phyloP scores from a whole-genome alignment of 2,329 filamentous ascomycete genomes.

The Pseudogymnoascus sp. region DNA sequence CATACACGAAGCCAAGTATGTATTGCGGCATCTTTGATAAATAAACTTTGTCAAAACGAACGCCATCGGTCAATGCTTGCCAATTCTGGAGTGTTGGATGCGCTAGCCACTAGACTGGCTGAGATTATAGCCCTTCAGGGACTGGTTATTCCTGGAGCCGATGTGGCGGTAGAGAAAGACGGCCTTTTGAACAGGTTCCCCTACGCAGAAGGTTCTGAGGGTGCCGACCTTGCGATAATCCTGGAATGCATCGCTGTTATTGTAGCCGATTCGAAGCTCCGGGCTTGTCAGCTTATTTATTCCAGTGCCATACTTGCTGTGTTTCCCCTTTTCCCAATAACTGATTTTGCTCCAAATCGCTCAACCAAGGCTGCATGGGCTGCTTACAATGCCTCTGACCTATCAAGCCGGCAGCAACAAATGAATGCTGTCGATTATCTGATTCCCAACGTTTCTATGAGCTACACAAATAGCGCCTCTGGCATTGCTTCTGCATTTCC shows the following conservation, averaged over 20 bases:
- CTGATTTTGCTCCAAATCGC: constrained; percentile 43
- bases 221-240: constrained; percentile 56
- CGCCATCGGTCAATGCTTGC: constrained; percentile 63
- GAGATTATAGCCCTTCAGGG: constrained; percentile 61
- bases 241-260: constrained; percentile 71
- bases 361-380: constrained; percentile 44
- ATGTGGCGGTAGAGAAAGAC: constrained; percentile 40
- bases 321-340: constrained; percentile 45
- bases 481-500: constrained; percentile 17
- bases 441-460: constrained; percentile 37
- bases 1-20: constrained; percentile 53
- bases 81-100: constrained; percentile 66
- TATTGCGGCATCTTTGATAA: constrained; percentile 49
- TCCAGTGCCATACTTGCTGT: constrained; percentile 62
- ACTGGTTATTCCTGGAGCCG: constrained; percentile 58
- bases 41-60: constrained; percentile 57
- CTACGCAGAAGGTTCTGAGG: constrained; percentile 45
- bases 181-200: constrained; percentile 52
- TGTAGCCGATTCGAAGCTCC: constrained; percentile 68
- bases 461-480: constrained; percentile 38
- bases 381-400: constrained; percentile 44
- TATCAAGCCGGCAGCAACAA: constrained; percentile 27
- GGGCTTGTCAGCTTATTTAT: constrained; percentile 62
- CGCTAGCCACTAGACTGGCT: constrained; percentile 65
- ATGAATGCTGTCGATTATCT: constrained; percentile 57